Base-by-base conservation (phyloP, 1,284 basidiomycete species). In the Takashimella koratensis region DNA sequence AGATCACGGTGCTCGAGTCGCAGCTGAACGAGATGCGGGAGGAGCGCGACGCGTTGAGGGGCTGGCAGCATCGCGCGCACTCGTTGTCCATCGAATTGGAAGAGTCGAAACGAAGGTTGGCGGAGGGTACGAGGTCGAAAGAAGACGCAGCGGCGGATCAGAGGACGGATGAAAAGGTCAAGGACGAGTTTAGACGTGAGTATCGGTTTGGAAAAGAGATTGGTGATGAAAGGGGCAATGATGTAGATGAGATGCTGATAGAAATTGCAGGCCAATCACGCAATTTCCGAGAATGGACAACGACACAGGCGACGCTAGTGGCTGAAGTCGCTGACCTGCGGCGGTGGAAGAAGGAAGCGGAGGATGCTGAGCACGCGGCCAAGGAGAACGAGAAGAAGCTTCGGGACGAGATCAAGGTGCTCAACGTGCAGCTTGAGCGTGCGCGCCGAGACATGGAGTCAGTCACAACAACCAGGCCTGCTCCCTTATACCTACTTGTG, bases 361-460 rank as follows among this genome's bases (percentile, higher is more conserved):
- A 75, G 5, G 56, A 56, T 11, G 36, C 57, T 3, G 65, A 71
- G 16, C 59, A 63, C 2, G 60, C 63, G 4, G 46, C 57, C 12
- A 67, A 67, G 50, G 64, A 67, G 12, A 49, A 57, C 0, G 70
- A 72, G 51, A 56, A 62, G 39, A 54, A 58, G 3, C 57, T 74
- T 19, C 60, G 63, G 24, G 67, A 73, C 19, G 65, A 72, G 41
- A 63, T 69, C 13, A 46, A 60, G 36, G 53, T 56, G 1, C 51
- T 74, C 45, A 60, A 72, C 23, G 68, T 68, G 19, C 67, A 74
- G 51, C 55, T 75, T 2, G 70, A 71, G 25, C 64, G 70, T 6
- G 62, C 70, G 3, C 60, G 71, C 3, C 47, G 65, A n/a, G 76
- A 77, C 47, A 65, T 74, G 58, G 73, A 76, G 74, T 77, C 51